phyloP scores from a whole-genome alignment of 192 early-diverging fungal genomes.

The Umbelopsis sp. region DNA sequence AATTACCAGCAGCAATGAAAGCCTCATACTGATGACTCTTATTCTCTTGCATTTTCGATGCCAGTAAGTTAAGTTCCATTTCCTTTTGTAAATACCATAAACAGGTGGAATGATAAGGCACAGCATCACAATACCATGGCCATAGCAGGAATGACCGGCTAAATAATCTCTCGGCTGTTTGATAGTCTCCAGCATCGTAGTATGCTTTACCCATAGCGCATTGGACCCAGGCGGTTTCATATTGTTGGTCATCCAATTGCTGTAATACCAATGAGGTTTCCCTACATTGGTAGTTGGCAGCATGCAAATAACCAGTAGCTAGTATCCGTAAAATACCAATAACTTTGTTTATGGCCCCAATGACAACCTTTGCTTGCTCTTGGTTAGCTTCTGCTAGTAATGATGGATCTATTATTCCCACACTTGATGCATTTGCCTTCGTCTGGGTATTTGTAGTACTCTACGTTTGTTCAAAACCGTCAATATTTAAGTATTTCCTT shows the following conservation, averaged over 20 bases:
- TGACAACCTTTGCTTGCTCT: conserved; percentile 3
- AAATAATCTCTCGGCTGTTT: conserved; percentile 30
- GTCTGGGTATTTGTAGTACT: background rate
- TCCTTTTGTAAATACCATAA: conserved; percentile 35
- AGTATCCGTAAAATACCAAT: conserved; percentile 24
- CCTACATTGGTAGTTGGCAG: conserved; percentile 30
- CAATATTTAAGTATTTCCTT: background rate
- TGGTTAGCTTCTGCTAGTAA: conserved; percentile 13
- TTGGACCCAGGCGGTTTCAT: conserved; percentile 31
- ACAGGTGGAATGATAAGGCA: conserved; percentile 38
- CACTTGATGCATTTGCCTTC: background rate
- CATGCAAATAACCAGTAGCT: conserved; percentile 30
- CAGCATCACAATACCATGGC: conserved; percentile 38
- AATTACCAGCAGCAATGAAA: conserved; percentile 39
- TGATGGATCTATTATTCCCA: background rate
- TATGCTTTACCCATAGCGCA: conserved; percentile 32
- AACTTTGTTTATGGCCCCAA: conserved; percentile 25
- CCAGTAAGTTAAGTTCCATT: conserved; percentile 34
- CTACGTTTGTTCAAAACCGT: background rate
- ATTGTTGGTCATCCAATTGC: conserved; percentile 37
- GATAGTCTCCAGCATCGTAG: conserved; percentile 35
- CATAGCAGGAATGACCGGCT: conserved; percentile 28
- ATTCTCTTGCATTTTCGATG: conserved; percentile 37
- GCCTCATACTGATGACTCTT: conserved; percentile 31
- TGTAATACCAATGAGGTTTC: conserved; percentile 26